Base-by-base conservation (phyloP, 768 basidiomycete species). In the Lactarius evosmus region DNA sequence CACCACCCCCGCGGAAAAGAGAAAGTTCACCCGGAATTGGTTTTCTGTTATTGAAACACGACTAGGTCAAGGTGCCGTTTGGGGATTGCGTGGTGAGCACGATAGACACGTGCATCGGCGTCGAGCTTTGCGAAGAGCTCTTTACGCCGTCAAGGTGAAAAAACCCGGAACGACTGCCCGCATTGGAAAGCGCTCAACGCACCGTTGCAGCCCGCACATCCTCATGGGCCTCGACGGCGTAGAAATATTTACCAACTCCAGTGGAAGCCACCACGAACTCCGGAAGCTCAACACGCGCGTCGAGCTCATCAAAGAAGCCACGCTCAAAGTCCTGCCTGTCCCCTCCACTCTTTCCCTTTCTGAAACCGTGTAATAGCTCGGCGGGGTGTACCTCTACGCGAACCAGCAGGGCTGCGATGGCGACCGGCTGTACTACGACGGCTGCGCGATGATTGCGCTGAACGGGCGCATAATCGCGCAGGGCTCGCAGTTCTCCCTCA, bases 401-500 rank as follows among this genome's bases (percentile, higher is more conserved):
- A 99, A 99, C 73, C 97, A 99, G 71, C 96, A 97, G 79, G 97
- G 97, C 6, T 99, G 97, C 72, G 97, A 99, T 70, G 97, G 97
- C 1, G 97, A 99, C 73, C 85, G 97, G 33, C 81, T 98, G 0
- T 99, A 98, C 79, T 99, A 98, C 73, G 97, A 99, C 69, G 97
- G 97, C 33, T 97, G 93, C 67, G 89, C 93, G 34, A 85, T 98
- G 83, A 98, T 99, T 70, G 95, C 93, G 9, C 83, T 95, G 64
- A 99, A 99, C 75, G 97, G 97, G 5, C 82, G 82, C 32, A 83
- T 98, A 61, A 80, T 98, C 22, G 95, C 97, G 0, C 96, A 98
- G 75, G 97, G 97, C 17, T 89, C 93, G 2, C 97, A 99, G 71
- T 99, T 98, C 78, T 98, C 95, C 6, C 78, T 99, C 61, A 83